These are phyloP conservation scores for Fomitopsis schrenkii DNA, from an alignment of 1,284 basidiomycete genomes.

Conservation along the genomic window DNA sequence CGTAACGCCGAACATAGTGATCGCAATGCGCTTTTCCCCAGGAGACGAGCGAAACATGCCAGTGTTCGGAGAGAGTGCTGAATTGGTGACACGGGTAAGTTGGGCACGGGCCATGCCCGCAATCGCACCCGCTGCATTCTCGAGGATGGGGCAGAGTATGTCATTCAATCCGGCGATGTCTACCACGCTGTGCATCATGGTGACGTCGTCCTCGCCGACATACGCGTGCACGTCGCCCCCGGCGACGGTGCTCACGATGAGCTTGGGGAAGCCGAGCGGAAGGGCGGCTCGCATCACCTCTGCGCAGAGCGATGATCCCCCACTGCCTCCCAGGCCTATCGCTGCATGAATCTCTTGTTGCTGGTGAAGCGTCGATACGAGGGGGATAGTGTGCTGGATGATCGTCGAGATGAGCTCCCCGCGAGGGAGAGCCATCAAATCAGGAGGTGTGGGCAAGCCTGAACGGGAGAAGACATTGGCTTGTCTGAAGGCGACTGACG, in stretches of 20 bases:
- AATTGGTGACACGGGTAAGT: background rate
- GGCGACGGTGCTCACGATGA: conserved; percentile 22
- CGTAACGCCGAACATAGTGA: conserved; percentile 25
- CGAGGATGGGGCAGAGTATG: conserved; percentile 19
- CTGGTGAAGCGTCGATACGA: conserved; percentile 10
- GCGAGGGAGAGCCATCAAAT: conserved; percentile 15
- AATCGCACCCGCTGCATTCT: conserved; percentile 21
- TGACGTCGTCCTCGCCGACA: conserved; percentile 18
- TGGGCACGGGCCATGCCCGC: conserved; percentile 21
- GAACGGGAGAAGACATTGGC: conserved; percentile 10
- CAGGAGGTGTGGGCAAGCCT: conserved; percentile 1
- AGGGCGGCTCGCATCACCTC: conserved; percentile 16
- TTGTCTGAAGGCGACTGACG: conserved; percentile 15
- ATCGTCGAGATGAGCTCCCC: conserved; percentile 14
- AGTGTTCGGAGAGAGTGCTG: background rate
- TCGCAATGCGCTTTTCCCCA: conserved; percentile 15
- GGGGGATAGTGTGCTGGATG: conserved; percentile 9
- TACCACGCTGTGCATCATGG: conserved; percentile 21
- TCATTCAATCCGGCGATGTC: conserved; percentile 24
- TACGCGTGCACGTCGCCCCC: conserved; percentile 19
- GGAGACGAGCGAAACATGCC: background rate
- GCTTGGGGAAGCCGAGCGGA: conserved; percentile 21
- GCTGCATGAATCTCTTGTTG: conserved; percentile 12
- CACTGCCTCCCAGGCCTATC: conserved; percentile 18
- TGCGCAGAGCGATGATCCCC: conserved; percentile 19